Percentiles rank a stretch among this genome's conserved stretches.
These are phyloP conservation scores for Globisporangium barbulae DNA, from an alignment of 352 stramenopile genomes.

Conservation along the genomic window DNA sequence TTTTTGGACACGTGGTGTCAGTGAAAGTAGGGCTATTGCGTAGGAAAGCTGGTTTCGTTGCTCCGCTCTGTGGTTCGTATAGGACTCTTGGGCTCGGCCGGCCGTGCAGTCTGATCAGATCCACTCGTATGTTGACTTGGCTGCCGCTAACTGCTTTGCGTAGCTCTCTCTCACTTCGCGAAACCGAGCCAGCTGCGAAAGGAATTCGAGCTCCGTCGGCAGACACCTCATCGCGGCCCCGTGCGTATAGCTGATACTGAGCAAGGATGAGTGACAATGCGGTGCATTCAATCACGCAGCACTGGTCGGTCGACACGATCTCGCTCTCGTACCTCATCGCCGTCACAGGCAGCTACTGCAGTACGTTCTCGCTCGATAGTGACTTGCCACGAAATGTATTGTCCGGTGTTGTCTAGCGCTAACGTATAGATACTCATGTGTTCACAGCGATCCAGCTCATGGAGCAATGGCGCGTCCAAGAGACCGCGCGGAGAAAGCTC, in stretches of 20 bases:
- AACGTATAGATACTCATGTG: background rate
- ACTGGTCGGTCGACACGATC: constrained; percentile 44
- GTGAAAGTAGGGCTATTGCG: too few relatives aligned
- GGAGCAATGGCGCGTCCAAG: constrained; percentile 62
- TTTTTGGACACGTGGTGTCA: too few relatives aligned
- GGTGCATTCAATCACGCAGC: constrained; percentile 23
- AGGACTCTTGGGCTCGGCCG: background rate
- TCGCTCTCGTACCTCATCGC: constrained; percentile 52
- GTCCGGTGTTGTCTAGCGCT: background rate
- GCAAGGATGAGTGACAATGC: background rate
- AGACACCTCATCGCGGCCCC: background rate
- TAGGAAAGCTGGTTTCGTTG: background rate
- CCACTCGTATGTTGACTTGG: background rate
- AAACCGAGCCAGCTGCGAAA: background rate
- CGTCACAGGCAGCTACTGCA: constrained; percentile 63
- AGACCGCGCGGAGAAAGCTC: constrained; percentile 28
- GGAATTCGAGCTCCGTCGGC: background rate
- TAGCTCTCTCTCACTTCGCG: background rate
- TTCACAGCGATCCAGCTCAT: constrained; percentile 60
- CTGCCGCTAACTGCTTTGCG: too few relatives aligned
- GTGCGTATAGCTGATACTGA: background rate
- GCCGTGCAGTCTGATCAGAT: background rate
- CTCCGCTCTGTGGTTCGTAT: background rate
- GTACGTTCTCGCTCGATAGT: constrained; percentile 21
- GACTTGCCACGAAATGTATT: too few relatives aligned